These are phyloP conservation scores for Pleurotus giganteus DNA, from an alignment of 768 basidiomycete genomes.

Conservation along the genomic window DNA sequence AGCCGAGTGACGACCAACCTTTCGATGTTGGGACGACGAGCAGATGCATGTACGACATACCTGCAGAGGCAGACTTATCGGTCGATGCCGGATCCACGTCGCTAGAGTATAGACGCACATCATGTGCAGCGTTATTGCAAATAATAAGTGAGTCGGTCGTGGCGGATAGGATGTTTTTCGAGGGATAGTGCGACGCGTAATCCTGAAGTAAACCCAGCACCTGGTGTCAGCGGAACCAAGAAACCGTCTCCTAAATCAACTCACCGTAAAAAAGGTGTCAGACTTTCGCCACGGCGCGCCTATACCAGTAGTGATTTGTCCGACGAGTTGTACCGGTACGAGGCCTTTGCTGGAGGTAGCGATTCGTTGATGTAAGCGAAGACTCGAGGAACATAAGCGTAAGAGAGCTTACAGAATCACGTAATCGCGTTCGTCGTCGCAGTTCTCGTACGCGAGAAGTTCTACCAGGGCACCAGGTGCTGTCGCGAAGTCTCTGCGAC, in stretches of 20 bases:
- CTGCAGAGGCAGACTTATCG: not conserved
- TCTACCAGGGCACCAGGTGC: not conserved
- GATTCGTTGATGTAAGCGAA: too few species aligned
- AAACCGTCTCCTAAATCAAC: not conserved
- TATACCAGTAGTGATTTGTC: not conserved
- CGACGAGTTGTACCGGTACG: not conserved
- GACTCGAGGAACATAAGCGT: not conserved
- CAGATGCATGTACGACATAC: slow-evolving; percentile 6
- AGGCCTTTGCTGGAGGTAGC: not conserved
- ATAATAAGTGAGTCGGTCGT: not conserved
- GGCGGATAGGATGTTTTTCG: not conserved
- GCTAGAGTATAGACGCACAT: not conserved
- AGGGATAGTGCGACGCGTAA: not conserved
- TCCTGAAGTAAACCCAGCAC: not conserved
- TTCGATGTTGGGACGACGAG: slow-evolving; percentile 2
- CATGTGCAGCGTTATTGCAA: slow-evolving; percentile 5
- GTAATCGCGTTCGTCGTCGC: not conserved
- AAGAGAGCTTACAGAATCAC: not conserved
- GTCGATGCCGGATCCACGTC: not conserved
- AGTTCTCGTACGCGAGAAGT: not conserved
- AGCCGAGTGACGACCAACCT: not conserved
- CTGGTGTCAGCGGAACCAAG: not conserved
- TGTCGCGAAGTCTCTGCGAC: not conserved
- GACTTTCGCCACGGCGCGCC: not conserved
- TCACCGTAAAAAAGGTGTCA: slow-evolving; percentile 8